Evolutionary conservation across 225 moss, liverwort and hornwort species (phyloP).

Genomic region (Bryum argenteum): DNA sequence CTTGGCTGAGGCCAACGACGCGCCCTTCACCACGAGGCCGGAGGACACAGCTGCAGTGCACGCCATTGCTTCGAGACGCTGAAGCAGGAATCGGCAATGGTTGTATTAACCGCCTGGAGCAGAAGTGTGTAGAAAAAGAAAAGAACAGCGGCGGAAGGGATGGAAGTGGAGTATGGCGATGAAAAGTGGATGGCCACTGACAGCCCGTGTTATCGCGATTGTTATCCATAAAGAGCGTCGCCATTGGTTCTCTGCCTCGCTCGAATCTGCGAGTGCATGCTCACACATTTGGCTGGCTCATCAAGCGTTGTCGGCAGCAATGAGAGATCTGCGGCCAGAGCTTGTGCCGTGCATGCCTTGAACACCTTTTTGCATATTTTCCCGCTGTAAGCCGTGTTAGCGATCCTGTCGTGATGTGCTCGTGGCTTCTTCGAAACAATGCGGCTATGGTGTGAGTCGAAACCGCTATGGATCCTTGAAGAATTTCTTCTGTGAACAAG

Average conservation of each 20-base stretch:
- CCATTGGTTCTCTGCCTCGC: neutral
- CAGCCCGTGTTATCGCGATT: slow-evolving; percentile 8
- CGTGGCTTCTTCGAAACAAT: neutral
- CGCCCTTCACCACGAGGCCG: slow-evolving; percentile 18
- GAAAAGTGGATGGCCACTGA: slow-evolving; percentile 11
- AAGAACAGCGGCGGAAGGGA: neutral
- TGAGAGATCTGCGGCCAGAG: neutral
- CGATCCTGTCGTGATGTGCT: neutral
- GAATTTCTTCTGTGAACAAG: no score
- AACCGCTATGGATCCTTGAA: no score
- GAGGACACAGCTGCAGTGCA: slow-evolving; percentile 42
- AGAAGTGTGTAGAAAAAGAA: neutral
- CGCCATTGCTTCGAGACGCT: slow-evolving; percentile 32
- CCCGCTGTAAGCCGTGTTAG: neutral
- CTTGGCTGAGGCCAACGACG: slow-evolving; percentile 33
- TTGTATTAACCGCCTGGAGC: neutral
- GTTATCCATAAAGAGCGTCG: slow-evolving; percentile 7
- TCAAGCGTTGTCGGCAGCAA: slow-evolving; percentile 1
- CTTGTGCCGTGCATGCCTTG: neutral
- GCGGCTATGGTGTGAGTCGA: no score
- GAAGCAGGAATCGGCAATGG: neutral
- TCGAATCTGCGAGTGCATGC: slow-evolving; percentile 11
- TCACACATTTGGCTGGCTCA: neutral
- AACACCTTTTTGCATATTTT: neutral
- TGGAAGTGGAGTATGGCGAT: slow-evolving; percentile 9